These are phyloP conservation scores for Teratosphaeria zuluensis DNA, from an alignment of 2,329 filamentous ascomycete genomes.

Conservation along the genomic window DNA sequence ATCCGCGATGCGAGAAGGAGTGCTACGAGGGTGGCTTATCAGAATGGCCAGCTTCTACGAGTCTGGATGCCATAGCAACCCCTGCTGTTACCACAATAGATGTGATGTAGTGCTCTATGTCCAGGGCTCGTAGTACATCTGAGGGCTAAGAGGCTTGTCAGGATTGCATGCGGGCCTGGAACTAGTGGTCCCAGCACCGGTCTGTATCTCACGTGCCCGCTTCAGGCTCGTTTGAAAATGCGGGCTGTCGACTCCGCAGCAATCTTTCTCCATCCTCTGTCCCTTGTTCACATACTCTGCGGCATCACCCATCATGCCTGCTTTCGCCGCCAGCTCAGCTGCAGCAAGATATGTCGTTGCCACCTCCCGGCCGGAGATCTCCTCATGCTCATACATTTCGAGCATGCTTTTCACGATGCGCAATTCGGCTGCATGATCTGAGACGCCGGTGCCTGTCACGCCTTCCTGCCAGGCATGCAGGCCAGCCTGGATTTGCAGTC, in stretches of 20 bases:
- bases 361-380: constrained; percentile 8
- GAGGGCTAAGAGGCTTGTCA: not conserved
- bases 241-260: constrained; percentile 8
- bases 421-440: constrained; percentile 4
- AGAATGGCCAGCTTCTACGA: not conserved
- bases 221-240: constrained; percentile 4
- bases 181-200: not conserved
- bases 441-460: not conserved
- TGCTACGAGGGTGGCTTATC: not conserved
- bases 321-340: constrained; percentile 8
- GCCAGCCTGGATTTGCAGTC: constrained; percentile 4
- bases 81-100: not conserved
- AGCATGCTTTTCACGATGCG: constrained; percentile 5
- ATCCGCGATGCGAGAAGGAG: not conserved
- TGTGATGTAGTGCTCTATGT: not conserved
- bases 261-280: constrained; percentile 6
- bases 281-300: constrained; percentile 4
- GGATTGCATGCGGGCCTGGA: not conserved
- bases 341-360: constrained; percentile 9
- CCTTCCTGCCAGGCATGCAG: constrained; percentile 7
- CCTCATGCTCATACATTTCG: constrained; percentile 8
- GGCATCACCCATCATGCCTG: constrained; percentile 1
- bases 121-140: not conserved
- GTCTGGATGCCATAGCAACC: not conserved
- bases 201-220: not conserved